Percentiles rank a stretch among this genome's conserved stretches.
Conservation (phyloP, 2,329 filamentous ascomycete species). For the Aureobasidium namibiae region DNA sequence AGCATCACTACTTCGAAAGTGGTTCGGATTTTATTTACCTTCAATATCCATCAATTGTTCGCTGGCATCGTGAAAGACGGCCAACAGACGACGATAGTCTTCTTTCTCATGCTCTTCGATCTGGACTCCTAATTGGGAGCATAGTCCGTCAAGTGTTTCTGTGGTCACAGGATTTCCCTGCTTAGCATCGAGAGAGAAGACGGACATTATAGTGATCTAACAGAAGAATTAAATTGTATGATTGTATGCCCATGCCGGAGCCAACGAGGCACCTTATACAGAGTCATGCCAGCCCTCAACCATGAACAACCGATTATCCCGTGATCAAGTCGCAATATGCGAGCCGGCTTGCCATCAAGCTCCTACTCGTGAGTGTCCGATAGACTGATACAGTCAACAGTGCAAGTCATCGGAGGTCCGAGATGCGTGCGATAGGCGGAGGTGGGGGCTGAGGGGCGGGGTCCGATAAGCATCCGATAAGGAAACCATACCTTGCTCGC, state of each 20-base stretch:
- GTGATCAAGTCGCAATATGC: neutral
- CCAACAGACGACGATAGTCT: slow-evolving; percentile 30
- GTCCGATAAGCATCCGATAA: slow-evolving; percentile 1
- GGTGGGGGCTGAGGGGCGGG: neutral
- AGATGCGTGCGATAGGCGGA: neutral
- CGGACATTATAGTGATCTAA: slow-evolving; percentile 26
- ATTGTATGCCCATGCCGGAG: neutral
- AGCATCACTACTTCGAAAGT: neutral
- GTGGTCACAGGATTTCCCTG: slow-evolving; percentile 28
- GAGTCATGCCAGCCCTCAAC: neutral
- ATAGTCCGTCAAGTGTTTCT: slow-evolving; percentile 26
- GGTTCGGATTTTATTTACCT: slow-evolving; percentile 12
- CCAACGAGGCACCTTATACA: neutral
- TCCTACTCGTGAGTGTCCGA: neutral
- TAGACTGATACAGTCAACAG: neutral
- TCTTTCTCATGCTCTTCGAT: slow-evolving; percentile 30
- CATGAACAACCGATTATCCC: neutral
- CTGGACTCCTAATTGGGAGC: slow-evolving; percentile 25
- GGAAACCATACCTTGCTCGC: neutral
- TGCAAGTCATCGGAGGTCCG: neutral
- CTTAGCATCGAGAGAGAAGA: slow-evolving; percentile 29
- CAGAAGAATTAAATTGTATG: neutral
- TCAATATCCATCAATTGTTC: slow-evolving; percentile 30
- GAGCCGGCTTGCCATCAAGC: neutral
- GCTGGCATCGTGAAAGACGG: slow-evolving; percentile 32